A percentile compares a stretch with the other conserved stretches of the same genome.
Conservation (phyloP, 2,329 filamentous ascomycete species). For the Penicillium polonicum region DNA sequence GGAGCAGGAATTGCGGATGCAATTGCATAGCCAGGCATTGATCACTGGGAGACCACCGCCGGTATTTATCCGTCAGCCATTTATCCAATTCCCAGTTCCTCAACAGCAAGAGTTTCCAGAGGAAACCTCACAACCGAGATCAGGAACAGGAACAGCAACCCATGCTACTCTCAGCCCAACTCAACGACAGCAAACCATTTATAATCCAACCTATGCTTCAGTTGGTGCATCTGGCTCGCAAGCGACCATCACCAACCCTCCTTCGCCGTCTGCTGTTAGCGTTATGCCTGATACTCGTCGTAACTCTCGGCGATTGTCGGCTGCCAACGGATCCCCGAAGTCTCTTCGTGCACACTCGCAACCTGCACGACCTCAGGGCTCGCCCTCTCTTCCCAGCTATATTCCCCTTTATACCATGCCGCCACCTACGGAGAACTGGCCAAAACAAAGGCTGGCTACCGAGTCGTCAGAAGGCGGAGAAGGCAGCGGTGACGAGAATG, state of each 20-base stretch:
- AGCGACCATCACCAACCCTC: conserved; percentile 45
- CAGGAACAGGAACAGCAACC: conserved; percentile 41
- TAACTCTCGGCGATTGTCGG: conserved; percentile 46
- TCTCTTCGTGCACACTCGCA: conserved; percentile 52
- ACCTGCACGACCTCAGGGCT: conserved; percentile 47
- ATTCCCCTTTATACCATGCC: conserved; percentile 35
- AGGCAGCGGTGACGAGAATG: conserved; percentile 35
- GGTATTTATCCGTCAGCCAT: conserved; percentile 43
- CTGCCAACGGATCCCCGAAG: conserved; percentile 43
- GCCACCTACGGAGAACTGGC: conserved; percentile 29
- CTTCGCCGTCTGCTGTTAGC: conserved; percentile 44
- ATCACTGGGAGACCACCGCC: conserved; percentile 41
- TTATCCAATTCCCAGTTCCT: conserved; percentile 42
- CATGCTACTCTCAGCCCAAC: conserved; percentile 34
- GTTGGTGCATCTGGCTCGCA: conserved; percentile 38
- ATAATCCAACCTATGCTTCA: conserved; percentile 38
- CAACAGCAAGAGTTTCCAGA: conserved; percentile 38
- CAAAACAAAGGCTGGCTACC: conserved; percentile 33
- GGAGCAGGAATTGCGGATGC: conserved; percentile 50
- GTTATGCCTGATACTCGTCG: conserved; percentile 46
- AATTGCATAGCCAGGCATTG: conserved; percentile 48
- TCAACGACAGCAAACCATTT: conserved; percentile 37
- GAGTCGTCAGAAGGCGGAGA: conserved; percentile 35
- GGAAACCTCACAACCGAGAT: conserved; percentile 38
- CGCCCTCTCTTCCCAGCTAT: conserved; percentile 33